Conservation (phyloP, 768 basidiomycete species). For the Leccinum variicolor region DNA sequence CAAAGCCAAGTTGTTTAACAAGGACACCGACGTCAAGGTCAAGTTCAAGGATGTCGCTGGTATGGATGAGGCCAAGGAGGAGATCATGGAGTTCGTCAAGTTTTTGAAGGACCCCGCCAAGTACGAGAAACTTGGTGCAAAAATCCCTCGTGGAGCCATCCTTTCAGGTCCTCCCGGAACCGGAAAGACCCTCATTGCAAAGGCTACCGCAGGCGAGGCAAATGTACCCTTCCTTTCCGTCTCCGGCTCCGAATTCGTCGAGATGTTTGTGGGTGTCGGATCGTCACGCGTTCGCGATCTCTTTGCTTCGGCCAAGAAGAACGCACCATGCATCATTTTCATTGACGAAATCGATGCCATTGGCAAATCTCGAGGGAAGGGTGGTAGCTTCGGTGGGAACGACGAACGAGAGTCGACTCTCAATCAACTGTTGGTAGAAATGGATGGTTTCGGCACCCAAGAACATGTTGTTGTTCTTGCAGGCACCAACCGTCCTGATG, state of each 20-base stretch:
- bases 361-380: slow-evolving; percentile 84
- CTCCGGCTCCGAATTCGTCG: slow-evolving; percentile 98
- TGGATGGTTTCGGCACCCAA: slow-evolving; percentile 98
- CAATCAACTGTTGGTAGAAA: slow-evolving; percentile 96
- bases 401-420: slow-evolving; percentile 97
- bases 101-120: slow-evolving; percentile 94
- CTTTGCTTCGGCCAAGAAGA: slow-evolving; percentile 95
- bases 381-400: slow-evolving; percentile 84
- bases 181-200: slow-evolving; percentile 96
- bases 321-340: slow-evolving; percentile 98
- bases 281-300: slow-evolving; percentile 96
- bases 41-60: slow-evolving; percentile 98
- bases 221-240: slow-evolving; percentile 98
- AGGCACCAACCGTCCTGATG: slow-evolving; percentile 95
- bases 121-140: slow-evolving; percentile 96
- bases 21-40: slow-evolving; percentile 90
- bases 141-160: slow-evolving; percentile 95
- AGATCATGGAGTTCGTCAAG: slow-evolving; percentile 99
- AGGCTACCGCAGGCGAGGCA: slow-evolving; percentile 98
- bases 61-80: slow-evolving; percentile 99
- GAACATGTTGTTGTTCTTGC: slow-evolving; percentile 96
- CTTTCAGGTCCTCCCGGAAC: slow-evolving; percentile 96
- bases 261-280: slow-evolving; percentile 99
- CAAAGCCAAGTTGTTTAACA: slow-evolving; percentile 91
- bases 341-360: slow-evolving; percentile 99